Evolutionary conservation across 768 basidiomycete species (phyloP), one percentile per base, ranked within the genome.

Genomic region (Auriscalpium orientale): DNA sequence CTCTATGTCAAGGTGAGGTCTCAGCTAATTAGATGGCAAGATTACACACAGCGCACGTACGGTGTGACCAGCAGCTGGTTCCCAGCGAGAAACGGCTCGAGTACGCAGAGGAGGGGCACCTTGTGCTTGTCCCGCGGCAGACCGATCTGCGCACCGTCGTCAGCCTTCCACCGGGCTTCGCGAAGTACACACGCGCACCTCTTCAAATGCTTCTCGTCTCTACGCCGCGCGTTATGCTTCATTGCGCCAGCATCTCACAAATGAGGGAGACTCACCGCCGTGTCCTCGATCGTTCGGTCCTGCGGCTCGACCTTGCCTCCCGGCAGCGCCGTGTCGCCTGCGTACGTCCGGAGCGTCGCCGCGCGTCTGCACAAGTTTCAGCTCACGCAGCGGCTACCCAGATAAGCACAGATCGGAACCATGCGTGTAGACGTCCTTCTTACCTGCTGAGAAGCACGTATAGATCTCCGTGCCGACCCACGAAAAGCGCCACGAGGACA

Each of bases 121-220:
- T 84, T 87, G 33, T 71, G 73, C 63, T 74, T 74, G 68, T 94
- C 89, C 33, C 70, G 72, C 1, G 91, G 85, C 8, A 95, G 74
- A n/a, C 92, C 92, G 46, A 95, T 86, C 92, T 95, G 48, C 36
- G 18, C 4, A n/a, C 53, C 43, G 60, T 37, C 37, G 34, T 45
- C 36, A 52, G 46, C 52, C 33, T 18, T 46, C 18, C 54, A 15
- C 20, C 8, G 15, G 13, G 15, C 22, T 18, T 21, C 33, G 51
- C n/a, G 34, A 37, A 38, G 12, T 36, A 18, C 16, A 12, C 56
- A 22, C 20, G 18, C 68, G 8, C 54, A 91, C 93, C 81, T 95
- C 93, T 70, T 95, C 93, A 56, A 82, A 93, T 0, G 92, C 91
- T 72, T 95, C 92, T 45, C 92, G 78, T 53, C 93, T 73, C 91